Percentiles rank a stretch among this genome's conserved stretches.
Conservation (phyloP, 108 stramenopile species). For the Cyclostephanos invisitatus region DNA sequence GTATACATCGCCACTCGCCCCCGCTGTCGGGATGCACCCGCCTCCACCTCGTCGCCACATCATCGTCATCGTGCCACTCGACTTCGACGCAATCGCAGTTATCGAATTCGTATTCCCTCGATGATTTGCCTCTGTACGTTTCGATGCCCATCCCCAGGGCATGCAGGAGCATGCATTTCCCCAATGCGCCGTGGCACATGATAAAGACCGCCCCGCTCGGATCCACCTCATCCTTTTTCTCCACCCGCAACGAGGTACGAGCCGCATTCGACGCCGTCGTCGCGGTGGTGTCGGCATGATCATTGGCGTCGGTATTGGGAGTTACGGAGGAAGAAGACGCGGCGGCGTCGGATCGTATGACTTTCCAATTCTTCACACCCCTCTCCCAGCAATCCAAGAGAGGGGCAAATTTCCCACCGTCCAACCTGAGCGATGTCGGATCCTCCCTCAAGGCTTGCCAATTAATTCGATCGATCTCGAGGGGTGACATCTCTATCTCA, state of each 20-base stretch:
- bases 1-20: conserved; percentile 6
- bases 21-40: conserved; percentile 14
- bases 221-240: too few species aligned
- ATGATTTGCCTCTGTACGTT: conserved; percentile 2
- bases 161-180: conserved; percentile 43
- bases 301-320: background rate
- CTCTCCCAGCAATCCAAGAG: conserved; percentile 45
- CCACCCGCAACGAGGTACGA: too few species aligned
- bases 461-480: conserved; percentile 18
- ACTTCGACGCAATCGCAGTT: conserved; percentile 46
- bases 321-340: background rate
- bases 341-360: conserved; percentile 25
- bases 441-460: conserved; percentile 29
- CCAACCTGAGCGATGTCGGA: conserved; percentile 23
- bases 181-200: conserved; percentile 46
- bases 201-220: conserved; percentile 17
- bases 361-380: conserved; percentile 29
- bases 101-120: conserved; percentile 24
- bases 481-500: conserved; percentile 7
- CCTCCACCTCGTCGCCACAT: conserved; percentile 28
- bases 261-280: too few species aligned
- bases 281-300: background rate
- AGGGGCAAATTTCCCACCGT: conserved; percentile 30
- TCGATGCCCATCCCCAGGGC: conserved; percentile 34
- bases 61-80: conserved; percentile 31